Conservation (phyloP, 352 stramenopile species). For the Globisporangium carolinianum region DNA sequence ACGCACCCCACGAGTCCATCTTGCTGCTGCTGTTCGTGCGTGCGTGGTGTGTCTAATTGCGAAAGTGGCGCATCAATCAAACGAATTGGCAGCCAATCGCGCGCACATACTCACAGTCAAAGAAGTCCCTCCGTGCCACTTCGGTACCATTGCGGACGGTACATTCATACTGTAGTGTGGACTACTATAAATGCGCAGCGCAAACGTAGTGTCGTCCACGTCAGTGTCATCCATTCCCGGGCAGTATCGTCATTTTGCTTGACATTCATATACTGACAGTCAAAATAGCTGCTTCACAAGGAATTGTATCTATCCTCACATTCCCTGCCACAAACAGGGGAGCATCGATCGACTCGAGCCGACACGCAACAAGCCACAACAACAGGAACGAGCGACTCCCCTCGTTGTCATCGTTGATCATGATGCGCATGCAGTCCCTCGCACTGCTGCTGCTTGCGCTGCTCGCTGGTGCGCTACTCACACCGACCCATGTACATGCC, state of each 20-base stretch:
- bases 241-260: too few relatives aligned
- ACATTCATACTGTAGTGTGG: background rate
- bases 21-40: constrained; percentile 9
- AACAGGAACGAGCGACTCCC: background rate
- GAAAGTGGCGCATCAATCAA: background rate
- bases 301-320: too few relatives aligned
- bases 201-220: too few relatives aligned
- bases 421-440: constrained; percentile 18
- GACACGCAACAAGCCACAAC: too few relatives aligned
- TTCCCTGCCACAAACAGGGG: too few relatives aligned
- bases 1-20: constrained; percentile 80
- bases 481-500: constrained; percentile 19
- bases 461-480: constrained; percentile 28
- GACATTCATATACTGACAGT: too few relatives aligned
- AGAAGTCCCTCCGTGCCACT: background rate
- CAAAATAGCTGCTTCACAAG: too few relatives aligned
- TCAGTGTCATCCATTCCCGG: too few relatives aligned
- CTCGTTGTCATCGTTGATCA: background rate
- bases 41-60: background rate
- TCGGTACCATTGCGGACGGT: background rate
- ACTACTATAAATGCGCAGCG: too few relatives aligned
- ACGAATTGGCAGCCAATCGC: background rate
- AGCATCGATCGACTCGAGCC: too few relatives aligned
- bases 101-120: background rate
- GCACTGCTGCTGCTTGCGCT: constrained; percentile 24